Percentiles rank a stretch among this genome's conserved stretches.
These are phyloP conservation scores for Teratosphaeria gauchensis DNA, from an alignment of 2,329 filamentous ascomycete genomes.

Conservation along the genomic window DNA sequence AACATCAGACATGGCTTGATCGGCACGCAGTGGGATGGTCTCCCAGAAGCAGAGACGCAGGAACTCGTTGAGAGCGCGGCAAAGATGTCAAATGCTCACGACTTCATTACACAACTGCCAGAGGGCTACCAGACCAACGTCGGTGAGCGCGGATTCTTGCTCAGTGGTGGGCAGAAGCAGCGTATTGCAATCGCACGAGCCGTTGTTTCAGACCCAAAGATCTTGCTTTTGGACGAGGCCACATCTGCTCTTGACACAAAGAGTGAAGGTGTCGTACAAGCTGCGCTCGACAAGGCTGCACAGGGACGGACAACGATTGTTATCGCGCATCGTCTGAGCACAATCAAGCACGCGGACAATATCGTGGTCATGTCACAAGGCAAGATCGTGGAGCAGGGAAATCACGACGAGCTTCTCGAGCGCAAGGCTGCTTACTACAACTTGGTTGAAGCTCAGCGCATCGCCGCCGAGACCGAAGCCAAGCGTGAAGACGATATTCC, in stretches of 20 bases:
- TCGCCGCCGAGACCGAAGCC: constrained; percentile 52
- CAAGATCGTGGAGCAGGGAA: constrained; percentile 84
- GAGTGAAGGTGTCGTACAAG: constrained; percentile 88
- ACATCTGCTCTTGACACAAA: constrained; percentile 91
- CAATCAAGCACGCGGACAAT: constrained; percentile 87
- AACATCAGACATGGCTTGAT: constrained; percentile 90
- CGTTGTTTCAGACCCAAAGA: constrained; percentile 81
- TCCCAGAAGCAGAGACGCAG: constrained; percentile 55
- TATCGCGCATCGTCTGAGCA: constrained; percentile 90
- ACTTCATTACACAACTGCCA: constrained; percentile 73
- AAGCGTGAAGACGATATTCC: constrained; percentile 37
- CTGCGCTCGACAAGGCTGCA: constrained; percentile 76
- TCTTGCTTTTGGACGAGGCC: constrained; percentile 88
- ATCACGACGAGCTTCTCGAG: constrained; percentile 68
- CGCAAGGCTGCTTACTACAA: constrained; percentile 65
- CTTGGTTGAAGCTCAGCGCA: constrained; percentile 80
- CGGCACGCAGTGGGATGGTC: constrained; percentile 66
- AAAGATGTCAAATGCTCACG: constrained; percentile 85
- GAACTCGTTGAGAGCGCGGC: constrained; percentile 71
- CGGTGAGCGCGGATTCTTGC: constrained; percentile 84
- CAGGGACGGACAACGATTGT: constrained; percentile 87
- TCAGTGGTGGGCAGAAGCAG: constrained; percentile 83
- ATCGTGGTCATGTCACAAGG: constrained; percentile 89
- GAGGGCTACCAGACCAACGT: constrained; percentile 90
- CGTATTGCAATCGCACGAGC: constrained; percentile 90